A percentile compares a stretch with the other conserved stretches of the same genome.
phyloP scores from a whole-genome alignment of 345 rosid species.

The Eucalyptus marginata region DNA sequence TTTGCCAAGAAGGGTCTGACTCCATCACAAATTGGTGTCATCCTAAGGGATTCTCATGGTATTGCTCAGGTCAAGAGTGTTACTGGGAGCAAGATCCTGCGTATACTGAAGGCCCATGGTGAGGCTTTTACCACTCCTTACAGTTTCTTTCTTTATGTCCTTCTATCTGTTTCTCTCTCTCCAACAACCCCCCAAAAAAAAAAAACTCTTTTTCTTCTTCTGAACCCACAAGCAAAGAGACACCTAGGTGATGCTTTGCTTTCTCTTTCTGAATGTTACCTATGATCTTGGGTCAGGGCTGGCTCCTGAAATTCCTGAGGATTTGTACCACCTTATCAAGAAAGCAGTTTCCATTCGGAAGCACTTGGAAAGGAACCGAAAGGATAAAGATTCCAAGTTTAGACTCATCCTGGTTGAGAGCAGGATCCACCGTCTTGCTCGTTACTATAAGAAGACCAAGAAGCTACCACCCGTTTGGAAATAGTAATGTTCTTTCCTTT shows the following conservation, averaged over 20 bases:
- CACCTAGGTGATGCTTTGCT: neutral
- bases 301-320: constrained; percentile 93
- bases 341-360: constrained; percentile 90
- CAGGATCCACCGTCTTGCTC: constrained; percentile 90
- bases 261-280: neutral
- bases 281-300: constrained; percentile 23
- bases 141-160: neutral
- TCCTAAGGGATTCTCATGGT: constrained; percentile 63
- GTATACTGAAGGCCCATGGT: constrained; percentile 54
- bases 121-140: neutral
- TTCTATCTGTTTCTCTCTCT: neutral
- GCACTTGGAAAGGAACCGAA: constrained; percentile 95
- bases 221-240: neutral
- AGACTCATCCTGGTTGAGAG: constrained; percentile 89
- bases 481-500: constrained; percentile 28
- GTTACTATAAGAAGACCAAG: constrained; percentile 94
- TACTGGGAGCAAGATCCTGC: constrained; percentile 55
- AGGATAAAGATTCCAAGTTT: constrained; percentile 91
- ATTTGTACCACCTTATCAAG: constrained; percentile 84
- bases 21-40: constrained; percentile 70
- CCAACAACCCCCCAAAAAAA: fast-evolving
- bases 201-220: no score
- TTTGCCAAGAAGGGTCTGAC: constrained; percentile 71
- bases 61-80: constrained; percentile 62
- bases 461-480: constrained; percentile 96